Evolutionary conservation across 2,329 filamentous ascomycete species (phyloP).

Genomic region (Apiospora aurea): DNA sequence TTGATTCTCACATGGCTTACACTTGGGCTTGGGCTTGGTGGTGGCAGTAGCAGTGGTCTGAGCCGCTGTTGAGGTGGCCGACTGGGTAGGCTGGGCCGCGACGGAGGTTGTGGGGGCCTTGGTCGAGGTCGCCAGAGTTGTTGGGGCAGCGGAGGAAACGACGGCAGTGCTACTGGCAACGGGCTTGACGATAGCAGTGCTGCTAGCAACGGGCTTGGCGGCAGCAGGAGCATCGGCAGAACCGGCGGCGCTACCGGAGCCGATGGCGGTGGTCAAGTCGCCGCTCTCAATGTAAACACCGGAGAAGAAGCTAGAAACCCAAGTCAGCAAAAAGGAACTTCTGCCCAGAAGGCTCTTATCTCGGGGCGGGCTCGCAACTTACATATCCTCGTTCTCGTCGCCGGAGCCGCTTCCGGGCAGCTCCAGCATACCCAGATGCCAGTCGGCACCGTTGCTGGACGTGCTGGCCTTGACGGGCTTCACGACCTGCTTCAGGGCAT

Average conservation of each 20-base stretch:
- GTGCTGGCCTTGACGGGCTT: constrained; percentile 60
- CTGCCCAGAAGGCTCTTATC: not conserved
- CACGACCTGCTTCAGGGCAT: constrained; percentile 63
- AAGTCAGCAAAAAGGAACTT: not conserved
- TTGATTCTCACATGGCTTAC: not conserved
- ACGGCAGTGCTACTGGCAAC: not conserved
- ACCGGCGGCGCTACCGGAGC: not conserved
- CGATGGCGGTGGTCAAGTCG: constrained; percentile 41
- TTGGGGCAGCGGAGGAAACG: not conserved
- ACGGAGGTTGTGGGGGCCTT: not conserved
- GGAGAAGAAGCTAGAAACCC: constrained; percentile 53
- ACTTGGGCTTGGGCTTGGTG: not conserved
- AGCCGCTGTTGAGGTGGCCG: not conserved
- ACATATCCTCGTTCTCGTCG: constrained; percentile 69
- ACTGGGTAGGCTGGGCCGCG: not conserved
- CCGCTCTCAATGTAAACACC: constrained; percentile 75
- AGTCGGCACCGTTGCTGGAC: constrained; percentile 67
- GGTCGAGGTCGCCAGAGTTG: constrained; percentile 12
- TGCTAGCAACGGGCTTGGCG: not conserved
- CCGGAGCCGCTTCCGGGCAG: constrained; percentile 64
- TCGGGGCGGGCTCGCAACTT: constrained; percentile 35
- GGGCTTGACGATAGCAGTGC: not conserved
- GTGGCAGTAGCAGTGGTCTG: not conserved
- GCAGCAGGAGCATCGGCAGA: not conserved
- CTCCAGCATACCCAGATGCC: constrained; percentile 75